A percentile compares a stretch with the other conserved stretches of the same genome.
Evolutionary conservation across 192 early-diverging fungal genomes (phyloP).

Genomic region (Backusella australiensis): DNA sequence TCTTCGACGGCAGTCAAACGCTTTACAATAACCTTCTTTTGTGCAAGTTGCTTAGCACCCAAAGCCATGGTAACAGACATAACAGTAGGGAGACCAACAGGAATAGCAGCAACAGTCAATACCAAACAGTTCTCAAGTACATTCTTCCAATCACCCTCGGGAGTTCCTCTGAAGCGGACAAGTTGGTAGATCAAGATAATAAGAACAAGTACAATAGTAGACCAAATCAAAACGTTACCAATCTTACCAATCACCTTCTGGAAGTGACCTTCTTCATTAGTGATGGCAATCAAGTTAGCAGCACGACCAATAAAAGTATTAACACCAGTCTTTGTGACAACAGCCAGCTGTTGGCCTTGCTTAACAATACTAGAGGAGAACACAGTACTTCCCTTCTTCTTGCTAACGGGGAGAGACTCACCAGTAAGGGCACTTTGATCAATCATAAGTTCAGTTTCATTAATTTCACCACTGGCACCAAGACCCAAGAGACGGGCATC

Average conservation of each 20-base stretch:
- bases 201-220: slow-evolving; percentile 68
- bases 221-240: slow-evolving; percentile 87
- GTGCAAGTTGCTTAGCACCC: slow-evolving; percentile 83
- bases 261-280: slow-evolving; percentile 88
- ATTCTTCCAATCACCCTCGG: slow-evolving; percentile 41
- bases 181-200: slow-evolving; percentile 72
- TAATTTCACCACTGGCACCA: slow-evolving; percentile 63
- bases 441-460: slow-evolving; percentile 70
- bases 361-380: slow-evolving; percentile 90
- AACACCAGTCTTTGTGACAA: slow-evolving; percentile 86
- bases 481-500: slow-evolving; percentile 77
- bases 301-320: slow-evolving; percentile 91
- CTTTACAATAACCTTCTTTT: slow-evolving; percentile 90
- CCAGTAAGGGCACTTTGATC: slow-evolving; percentile 93
- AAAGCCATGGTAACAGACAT: slow-evolving; percentile 95
- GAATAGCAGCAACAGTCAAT: slow-evolving; percentile 88
- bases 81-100: slow-evolving; percentile 90
- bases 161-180: slow-evolving; percentile 39
- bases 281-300: slow-evolving; percentile 83
- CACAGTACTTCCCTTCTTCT: slow-evolving; percentile 75
- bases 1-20: slow-evolving; percentile 93
- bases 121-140: slow-evolving; percentile 71
- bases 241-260: slow-evolving; percentile 92
- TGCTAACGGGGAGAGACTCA: slow-evolving; percentile 84
- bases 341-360: slow-evolving; percentile 87